These are phyloP conservation scores for Aschersonia sp. DNA, from an alignment of 2,329 filamentous ascomycete species.

Conservation along the genomic window DNA sequence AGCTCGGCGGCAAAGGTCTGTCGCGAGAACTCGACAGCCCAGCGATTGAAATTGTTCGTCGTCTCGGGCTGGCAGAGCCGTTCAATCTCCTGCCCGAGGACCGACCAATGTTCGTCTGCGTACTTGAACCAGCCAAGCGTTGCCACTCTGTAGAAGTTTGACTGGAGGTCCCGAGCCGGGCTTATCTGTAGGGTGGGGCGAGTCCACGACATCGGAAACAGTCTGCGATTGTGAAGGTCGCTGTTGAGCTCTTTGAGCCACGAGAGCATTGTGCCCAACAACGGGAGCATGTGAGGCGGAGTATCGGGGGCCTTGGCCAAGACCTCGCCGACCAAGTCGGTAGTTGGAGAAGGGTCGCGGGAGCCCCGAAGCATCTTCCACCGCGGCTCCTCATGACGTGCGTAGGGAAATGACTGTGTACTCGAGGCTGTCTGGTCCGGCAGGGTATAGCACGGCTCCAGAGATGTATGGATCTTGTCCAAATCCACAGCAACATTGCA, in stretches of 20 bases:
- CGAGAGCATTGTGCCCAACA: background rate
- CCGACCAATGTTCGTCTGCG: constrained; percentile 14
- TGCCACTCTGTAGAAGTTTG: constrained; percentile 9
- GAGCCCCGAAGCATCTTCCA: too few relatives aligned
- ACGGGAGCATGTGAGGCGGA: background rate
- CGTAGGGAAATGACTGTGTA: too few relatives aligned
- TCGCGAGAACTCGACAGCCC: constrained; percentile 19
- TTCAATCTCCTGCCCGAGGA: constrained; percentile 11
- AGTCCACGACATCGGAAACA: too few relatives aligned
- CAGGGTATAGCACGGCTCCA: background rate
- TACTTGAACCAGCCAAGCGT: constrained; percentile 13
- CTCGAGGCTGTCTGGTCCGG: too few relatives aligned
- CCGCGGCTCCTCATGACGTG: too few relatives aligned
- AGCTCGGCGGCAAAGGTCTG: constrained; percentile 13
- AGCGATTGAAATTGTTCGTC: constrained; percentile 19
- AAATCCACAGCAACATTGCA: background rate
- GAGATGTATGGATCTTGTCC: background rate
- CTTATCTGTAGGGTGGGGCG: too few relatives aligned
- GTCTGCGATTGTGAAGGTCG: constrained; percentile 6
- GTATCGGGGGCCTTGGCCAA: background rate
- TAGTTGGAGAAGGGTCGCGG: background rate
- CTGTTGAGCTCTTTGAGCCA: constrained; percentile 8
- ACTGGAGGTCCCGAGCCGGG: background rate
- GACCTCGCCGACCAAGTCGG: background rate
- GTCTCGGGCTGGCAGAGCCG: constrained; percentile 13